Percentiles rank a stretch among this genome's conserved stretches.
Conservation (phyloP, 2,329 filamentous ascomycete genomes). For the Epichloe coenophiala region DNA sequence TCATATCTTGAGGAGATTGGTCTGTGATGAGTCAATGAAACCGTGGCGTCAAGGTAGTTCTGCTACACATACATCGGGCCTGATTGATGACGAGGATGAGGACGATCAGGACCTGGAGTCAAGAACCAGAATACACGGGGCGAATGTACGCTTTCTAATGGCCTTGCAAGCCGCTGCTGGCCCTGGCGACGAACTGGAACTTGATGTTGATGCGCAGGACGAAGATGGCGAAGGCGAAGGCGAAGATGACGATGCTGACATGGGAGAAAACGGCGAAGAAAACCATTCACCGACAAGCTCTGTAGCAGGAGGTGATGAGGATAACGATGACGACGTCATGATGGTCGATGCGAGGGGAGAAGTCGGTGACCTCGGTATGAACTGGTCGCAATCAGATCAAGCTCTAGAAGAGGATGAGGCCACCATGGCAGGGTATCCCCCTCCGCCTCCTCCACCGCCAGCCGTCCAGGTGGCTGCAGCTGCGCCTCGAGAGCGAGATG, state of each 20-base stretch:
- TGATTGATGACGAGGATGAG: slow-evolving; percentile 31
- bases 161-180: slow-evolving; percentile 22
- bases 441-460: slow-evolving; percentile 50
- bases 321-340: slow-evolving; percentile 43
- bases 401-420: slow-evolving; percentile 65
- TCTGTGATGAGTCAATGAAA: slow-evolving; percentile 85
- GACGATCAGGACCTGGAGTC: slow-evolving; percentile 34
- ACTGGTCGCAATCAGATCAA: slow-evolving; percentile 45
- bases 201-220: slow-evolving; percentile 17
- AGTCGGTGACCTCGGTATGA: slow-evolving; percentile 32
- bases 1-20: slow-evolving; percentile 61
- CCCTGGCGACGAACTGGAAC: slow-evolving; percentile 14
- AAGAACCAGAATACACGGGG: slow-evolving; percentile 15
- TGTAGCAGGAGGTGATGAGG: slow-evolving; percentile 27
- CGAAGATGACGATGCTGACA: slow-evolving; percentile 41
- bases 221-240: slow-evolving; percentile 44
- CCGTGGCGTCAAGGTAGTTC: slow-evolving; percentile 79
- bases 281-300: slow-evolving; percentile 21
- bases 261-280: slow-evolving; percentile 27
- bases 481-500: slow-evolving; percentile 38
- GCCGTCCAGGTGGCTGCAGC: slow-evolving; percentile 41
- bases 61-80: slow-evolving; percentile 52
- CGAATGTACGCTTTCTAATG: slow-evolving; percentile 24
- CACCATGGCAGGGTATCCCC: slow-evolving; percentile 60
- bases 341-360: slow-evolving; percentile 40